These are phyloP conservation scores for Oxytropis ochrocephala DNA, from an alignment of 306 rosid species.

Conservation along the genomic window DNA sequence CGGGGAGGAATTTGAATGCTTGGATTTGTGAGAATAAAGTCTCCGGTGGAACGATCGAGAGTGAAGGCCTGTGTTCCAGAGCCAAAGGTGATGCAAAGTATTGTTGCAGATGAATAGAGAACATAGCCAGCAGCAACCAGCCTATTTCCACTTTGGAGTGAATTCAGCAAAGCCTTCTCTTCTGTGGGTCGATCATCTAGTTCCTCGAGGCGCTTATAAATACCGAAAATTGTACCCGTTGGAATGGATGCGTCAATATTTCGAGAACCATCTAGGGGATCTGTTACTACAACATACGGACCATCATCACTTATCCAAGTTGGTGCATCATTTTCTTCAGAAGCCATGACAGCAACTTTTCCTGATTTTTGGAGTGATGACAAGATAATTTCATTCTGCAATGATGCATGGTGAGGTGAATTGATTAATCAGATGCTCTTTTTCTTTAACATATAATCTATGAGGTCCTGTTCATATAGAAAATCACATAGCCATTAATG, in stretches of 20 bases:
- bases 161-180: constrained; percentile 80
- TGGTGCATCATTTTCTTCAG: constrained; percentile 85
- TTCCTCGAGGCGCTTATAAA: constrained; percentile 72
- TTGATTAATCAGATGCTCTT: constrained; percentile 12
- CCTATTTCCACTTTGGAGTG: constrained; percentile 77
- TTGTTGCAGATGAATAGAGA: constrained; percentile 89
- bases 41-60: constrained; percentile 82
- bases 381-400: constrained; percentile 86
- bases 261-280: constrained; percentile 91
- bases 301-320: constrained; percentile 75
- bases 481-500: constrained; percentile 2
- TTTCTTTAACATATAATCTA: not conserved
- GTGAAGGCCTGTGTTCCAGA: constrained; percentile 86
- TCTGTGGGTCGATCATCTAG: constrained; percentile 62
- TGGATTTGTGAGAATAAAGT: constrained; percentile 84
- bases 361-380: constrained; percentile 75
- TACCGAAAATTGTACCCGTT: constrained; percentile 90
- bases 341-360: constrained; percentile 94
- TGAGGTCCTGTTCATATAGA: not conserved
- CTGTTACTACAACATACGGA: constrained; percentile 83
- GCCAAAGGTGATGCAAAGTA: constrained; percentile 82
- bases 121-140: constrained; percentile 86
- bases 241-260: constrained; percentile 94
- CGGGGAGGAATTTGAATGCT: constrained; percentile 74
- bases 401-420: constrained; percentile 8